Evolutionary conservation across 2,329 filamentous ascomycete genomes (phyloP).

Genomic region (Penicillium sp.): DNA sequence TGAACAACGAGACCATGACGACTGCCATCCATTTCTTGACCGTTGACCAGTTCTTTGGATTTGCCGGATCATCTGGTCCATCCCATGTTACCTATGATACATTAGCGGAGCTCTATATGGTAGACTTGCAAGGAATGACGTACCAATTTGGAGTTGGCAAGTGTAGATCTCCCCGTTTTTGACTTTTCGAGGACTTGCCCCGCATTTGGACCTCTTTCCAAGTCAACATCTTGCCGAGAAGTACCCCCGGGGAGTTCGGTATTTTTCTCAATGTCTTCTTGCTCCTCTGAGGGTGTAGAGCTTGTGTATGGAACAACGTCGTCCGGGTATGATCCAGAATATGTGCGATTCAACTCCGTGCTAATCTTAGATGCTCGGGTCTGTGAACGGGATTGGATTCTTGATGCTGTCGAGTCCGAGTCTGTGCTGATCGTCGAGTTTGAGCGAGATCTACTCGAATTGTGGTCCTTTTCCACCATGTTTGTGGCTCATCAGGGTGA

Average conservation of each 20-base stretch:
- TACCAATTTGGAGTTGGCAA: not conserved
- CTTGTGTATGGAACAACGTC: not conserved
- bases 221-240: not conserved
- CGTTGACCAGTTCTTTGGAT: constrained; percentile 56
- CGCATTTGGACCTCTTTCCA: not conserved
- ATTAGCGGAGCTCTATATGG: not conserved
- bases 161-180: constrained; percentile 2
- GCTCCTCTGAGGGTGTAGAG: not conserved
- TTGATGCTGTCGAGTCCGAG: constrained; percentile 1
- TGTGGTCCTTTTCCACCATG: constrained; percentile 6
- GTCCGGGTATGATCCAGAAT: constrained; percentile 1
- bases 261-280: not conserved
- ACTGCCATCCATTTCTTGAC: constrained; percentile 60
- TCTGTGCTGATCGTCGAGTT: constrained; percentile 5
- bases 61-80: constrained; percentile 51
- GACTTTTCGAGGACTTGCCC: constrained; percentile 1
- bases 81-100: constrained; percentile 50
- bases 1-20: constrained; percentile 58
- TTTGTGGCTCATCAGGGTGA: not conserved
- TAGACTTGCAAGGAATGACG: not conserved
- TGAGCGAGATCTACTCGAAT: not conserved
- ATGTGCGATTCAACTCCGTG: not conserved
- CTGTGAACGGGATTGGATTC: not conserved
- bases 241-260: not conserved
- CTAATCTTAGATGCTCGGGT: not conserved